Evolutionary conservation across 768 basidiomycete genomes (phyloP).

Genomic region (Phanerochaete sordida): DNA sequence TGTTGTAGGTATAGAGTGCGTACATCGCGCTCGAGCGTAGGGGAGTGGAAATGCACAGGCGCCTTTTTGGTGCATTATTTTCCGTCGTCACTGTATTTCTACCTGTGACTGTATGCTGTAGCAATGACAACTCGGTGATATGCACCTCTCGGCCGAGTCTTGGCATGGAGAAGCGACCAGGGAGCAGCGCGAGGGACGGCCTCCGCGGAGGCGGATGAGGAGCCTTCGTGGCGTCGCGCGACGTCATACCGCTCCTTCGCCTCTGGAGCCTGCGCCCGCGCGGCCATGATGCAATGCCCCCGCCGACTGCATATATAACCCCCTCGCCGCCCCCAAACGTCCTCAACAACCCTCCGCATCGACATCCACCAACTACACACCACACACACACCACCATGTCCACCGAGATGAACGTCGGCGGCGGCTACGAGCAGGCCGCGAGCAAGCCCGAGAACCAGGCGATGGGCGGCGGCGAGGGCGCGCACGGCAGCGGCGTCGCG

Average conservation of each 20-base stretch:
- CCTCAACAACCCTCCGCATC: not conserved
- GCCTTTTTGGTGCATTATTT: no score
- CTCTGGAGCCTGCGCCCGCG: not conserved
- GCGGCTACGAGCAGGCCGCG: slow-evolving; percentile 21
- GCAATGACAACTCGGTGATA: not conserved
- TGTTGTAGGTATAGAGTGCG: no score
- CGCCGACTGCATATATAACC: not conserved
- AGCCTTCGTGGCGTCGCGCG: not conserved
- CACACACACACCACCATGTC: slow-evolving; percentile 13
- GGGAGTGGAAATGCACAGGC: no score
- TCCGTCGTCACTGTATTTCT: not conserved
- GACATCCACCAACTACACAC: slow-evolving; percentile 7
- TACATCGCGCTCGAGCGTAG: no score
- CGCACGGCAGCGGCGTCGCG: slow-evolving; percentile 24
- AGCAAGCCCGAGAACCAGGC: slow-evolving; percentile 10
- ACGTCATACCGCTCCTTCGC: not conserved
- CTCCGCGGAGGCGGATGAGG: not conserved
- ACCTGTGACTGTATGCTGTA: no score
- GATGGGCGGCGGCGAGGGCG: slow-evolving; percentile 24
- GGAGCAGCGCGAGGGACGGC: no score
- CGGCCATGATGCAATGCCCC: slow-evolving; percentile 16
- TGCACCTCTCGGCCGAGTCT: not conserved
- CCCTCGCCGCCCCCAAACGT: not conserved
- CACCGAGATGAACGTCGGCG: slow-evolving; percentile 8
- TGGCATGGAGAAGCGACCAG: no score